Conservation (phyloP, 495 filamentous ascomycete species). For the Aspergillus mulundensis region DNA sequence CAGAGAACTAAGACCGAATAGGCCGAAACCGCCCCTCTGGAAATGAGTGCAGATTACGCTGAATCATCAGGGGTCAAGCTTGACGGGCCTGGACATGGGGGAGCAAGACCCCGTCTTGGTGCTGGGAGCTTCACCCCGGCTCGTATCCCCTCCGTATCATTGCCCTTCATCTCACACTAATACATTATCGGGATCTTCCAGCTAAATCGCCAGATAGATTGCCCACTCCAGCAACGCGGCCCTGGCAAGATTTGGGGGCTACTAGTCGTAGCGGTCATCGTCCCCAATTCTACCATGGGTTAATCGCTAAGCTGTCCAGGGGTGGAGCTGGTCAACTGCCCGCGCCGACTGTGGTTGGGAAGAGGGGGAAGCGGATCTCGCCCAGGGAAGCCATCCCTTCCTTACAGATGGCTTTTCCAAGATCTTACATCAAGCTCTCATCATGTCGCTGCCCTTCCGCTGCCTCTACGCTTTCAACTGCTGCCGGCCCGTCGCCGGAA, state of each 20-base stretch:
- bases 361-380: conserved; percentile 1
- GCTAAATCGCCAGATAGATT: background rate
- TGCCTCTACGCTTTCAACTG: no score
- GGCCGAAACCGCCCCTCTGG: background rate
- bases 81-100: background rate
- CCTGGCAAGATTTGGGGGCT: background rate
- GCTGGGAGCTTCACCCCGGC: no score
- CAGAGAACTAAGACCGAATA: no score
- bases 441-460: background rate
- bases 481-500: background rate
- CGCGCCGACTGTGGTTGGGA: conserved; percentile 9
- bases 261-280: conserved; percentile 14
- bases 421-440: background rate
- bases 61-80: background rate
- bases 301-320: conserved; percentile 5
- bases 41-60: background rate
- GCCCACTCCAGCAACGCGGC: background rate
- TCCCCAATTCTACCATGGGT: conserved; percentile 17
- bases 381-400: background rate
- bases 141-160: no score
- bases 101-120: no score
- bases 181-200: background rate
- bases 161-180: no score
- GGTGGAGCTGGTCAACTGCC: conserved; percentile 17
- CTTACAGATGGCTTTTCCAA: conserved; percentile 1